phyloP scores from a whole-genome alignment of 1,139 yeast genomes.

The Kazachstania sp. region DNA sequence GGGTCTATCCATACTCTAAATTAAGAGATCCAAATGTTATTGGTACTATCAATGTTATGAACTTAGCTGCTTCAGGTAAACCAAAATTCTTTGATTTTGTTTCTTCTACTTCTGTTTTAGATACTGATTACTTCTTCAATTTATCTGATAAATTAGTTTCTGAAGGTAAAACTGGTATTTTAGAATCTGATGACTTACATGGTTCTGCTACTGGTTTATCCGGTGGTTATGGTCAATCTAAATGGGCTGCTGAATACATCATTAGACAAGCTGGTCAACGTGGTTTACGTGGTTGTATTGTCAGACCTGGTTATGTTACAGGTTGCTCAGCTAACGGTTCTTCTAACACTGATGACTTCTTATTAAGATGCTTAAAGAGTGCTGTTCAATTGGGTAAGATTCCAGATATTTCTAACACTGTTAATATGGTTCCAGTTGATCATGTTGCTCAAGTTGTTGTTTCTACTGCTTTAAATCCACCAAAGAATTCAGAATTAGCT shows the following conservation, averaged over 20 bases:
- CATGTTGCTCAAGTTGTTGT: slow-evolving; percentile 91
- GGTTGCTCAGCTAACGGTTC: slow-evolving; percentile 81
- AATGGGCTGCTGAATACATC: slow-evolving; percentile 93
- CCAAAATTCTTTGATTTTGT: slow-evolving; percentile 85
- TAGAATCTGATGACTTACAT: slow-evolving; percentile 70
- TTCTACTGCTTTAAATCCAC: slow-evolving; percentile 76
- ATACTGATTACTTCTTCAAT: slow-evolving; percentile 69
- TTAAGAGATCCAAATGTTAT: slow-evolving; percentile 90
- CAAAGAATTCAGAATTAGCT: slow-evolving; percentile 41
- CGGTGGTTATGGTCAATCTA: slow-evolving; percentile 93
- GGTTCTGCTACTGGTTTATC: slow-evolving; percentile 80
- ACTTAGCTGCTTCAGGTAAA: slow-evolving; percentile 70
- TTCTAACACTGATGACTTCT: slow-evolving; percentile 91
- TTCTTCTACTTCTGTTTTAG: slow-evolving; percentile 89
- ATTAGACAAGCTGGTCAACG: slow-evolving; percentile 78
- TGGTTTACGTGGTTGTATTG: slow-evolving; percentile 81
- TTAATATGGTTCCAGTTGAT: slow-evolving; percentile 96
- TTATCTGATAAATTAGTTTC: slow-evolving; percentile 63
- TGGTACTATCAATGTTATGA: slow-evolving; percentile 77
- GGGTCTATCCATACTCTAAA: slow-evolving; percentile 93
- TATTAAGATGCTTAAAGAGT: slow-evolving; percentile 89
- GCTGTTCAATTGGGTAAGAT: slow-evolving; percentile 76
- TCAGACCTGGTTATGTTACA: slow-evolving; percentile 93
- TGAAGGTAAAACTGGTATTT: slow-evolving; percentile 62
- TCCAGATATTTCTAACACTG: slow-evolving; percentile 80